Evolutionary conservation across 257 asterid genomes (phyloP).

Genomic region (Solanum corneliomulleri): DNA sequence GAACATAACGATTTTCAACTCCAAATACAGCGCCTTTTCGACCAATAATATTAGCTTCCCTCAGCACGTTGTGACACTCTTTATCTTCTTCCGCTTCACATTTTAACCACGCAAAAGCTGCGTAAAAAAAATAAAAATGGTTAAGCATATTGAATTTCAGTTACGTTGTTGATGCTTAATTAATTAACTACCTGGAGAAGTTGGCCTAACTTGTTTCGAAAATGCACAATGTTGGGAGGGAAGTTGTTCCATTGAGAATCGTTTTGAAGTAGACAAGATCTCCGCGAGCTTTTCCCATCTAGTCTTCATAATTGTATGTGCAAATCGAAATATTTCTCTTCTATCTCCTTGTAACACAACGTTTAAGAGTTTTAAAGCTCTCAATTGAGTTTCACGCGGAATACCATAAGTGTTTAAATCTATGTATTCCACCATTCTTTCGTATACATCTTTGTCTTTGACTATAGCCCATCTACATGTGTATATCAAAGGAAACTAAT

Average conservation of each 20-base stretch:
- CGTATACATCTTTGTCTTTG: background rate
- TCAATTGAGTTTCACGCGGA: conserved; percentile 6
- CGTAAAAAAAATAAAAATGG: background rate
- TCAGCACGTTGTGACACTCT: conserved; percentile 1
- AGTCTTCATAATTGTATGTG: background rate
- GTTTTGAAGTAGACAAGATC: background rate
- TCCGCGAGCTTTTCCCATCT: conserved; percentile 2
- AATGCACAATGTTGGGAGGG: background rate
- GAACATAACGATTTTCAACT: background rate
- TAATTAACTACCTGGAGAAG: conserved; percentile 6
- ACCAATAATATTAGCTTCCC: conserved; percentile 9
- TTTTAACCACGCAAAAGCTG: conserved; percentile 16
- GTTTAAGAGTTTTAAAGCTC: conserved; percentile 3
- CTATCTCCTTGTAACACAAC: background rate
- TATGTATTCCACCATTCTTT: background rate
- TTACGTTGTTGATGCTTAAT: background rate
- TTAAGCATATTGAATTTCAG: background rate
- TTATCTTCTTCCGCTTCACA: conserved; percentile 5
- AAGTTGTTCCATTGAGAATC: conserved; percentile 8
- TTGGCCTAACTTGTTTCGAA: background rate
- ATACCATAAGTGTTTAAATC: background rate
- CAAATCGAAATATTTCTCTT: conserved; percentile 1
- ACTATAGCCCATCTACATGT: conserved; percentile 7
- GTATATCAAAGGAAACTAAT: background rate
- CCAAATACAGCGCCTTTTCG: conserved; percentile 4